Evolutionary conservation across 768 basidiomycete genomes (phyloP), one percentile per base, ranked within the genome.

Genomic region (Rubroboletus pulcherrimus): DNA sequence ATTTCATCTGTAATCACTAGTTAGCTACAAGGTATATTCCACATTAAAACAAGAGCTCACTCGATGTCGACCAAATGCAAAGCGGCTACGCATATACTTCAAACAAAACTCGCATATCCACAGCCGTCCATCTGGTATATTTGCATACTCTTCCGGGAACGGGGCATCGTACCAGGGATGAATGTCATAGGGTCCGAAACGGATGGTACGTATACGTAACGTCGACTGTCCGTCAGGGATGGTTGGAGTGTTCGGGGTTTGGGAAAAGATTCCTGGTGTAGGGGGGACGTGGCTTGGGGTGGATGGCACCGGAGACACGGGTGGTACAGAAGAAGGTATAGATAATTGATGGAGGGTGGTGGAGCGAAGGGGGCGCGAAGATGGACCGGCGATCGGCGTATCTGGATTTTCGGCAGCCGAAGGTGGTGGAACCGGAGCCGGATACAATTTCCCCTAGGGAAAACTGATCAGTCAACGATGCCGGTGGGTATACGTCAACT

Each of bases 151-250:
- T 68, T 98, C 96, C 0, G 97, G 96, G 69, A 98, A 98, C 7
- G 97, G 97, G 24, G 97, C 97, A 68, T 97, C 93, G 71, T 93
- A 98, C 97, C 97, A 99, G 4, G 97, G 98, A 69, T 93, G 86
- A 67, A 98, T 93, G 65, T 98, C 94, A 68, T 79, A 95, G 53
- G 83, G 79, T 29, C 95, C 95, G 63, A 98, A 95, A 30, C 93
- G 85, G 59, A 98, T 93, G 53, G 81, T 84, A 53, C 85, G 87
- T 78, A 96, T 97, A 60, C 87, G 85, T 43, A 88, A 80, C 33
- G 71, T 66, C 2, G 66, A 61, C 51, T 64, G 58, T 55, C 66
- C 56, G 21, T 65, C 62, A 47, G 58, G 29, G 39, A 56, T 21
- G 4, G 52, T 53, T n/a, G 70, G 70, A 11, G 67, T 70, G 56